Base-by-base conservation (phyloP, 331 rosid genomes). In the Acacia concinna region DNA sequence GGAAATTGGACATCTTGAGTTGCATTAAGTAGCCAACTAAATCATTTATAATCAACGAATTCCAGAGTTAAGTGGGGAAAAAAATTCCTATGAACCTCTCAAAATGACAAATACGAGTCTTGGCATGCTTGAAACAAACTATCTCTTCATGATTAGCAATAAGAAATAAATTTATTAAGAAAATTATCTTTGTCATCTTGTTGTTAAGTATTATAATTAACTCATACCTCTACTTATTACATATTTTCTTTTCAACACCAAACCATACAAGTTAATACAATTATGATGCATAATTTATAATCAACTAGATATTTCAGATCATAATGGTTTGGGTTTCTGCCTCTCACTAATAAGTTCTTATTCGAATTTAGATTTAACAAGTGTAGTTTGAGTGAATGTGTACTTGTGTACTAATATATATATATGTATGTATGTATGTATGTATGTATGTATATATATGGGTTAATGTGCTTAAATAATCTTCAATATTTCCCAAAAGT, bases 291-390 rank as follows among this genome's bases (percentile, higher is more conserved):
- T 13, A 4, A 14, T 0, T 44, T 17, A 5, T 49, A 49, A 49
- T 49, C 0, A 49, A 17, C 47, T 12, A 15, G 0, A 0, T 10
- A 0, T 12, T 41, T 10, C 1, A 0, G 0, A 10, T 37, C 0
- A 0, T 37, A 37, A 37, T 37, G 8, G 41, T 37, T 37, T 37
- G 10, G 8, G 1, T 7, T 7, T 37, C 8, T 37, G 8, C 41
- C 8, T 5, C 38, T 35, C 0, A 0, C 4, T 35, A 6, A 0
- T 1, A 6, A 0, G 41, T 1, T 35, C 8, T 37, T 0, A 0
- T 37, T 37, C 10, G 10, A 37, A 37, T 7, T 37, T 37, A 37
- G 41, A 37, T 37, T 37, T 10, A 37, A 8, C 10, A 1, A 6
- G 40, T 37, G 40, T 37, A 7, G 10, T 37, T 37, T 37, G 40